These are phyloP conservation scores for Bimuria novae-zelandiae DNA, from an alignment of 2,329 filamentous ascomycete species.

Conservation along the genomic window DNA sequence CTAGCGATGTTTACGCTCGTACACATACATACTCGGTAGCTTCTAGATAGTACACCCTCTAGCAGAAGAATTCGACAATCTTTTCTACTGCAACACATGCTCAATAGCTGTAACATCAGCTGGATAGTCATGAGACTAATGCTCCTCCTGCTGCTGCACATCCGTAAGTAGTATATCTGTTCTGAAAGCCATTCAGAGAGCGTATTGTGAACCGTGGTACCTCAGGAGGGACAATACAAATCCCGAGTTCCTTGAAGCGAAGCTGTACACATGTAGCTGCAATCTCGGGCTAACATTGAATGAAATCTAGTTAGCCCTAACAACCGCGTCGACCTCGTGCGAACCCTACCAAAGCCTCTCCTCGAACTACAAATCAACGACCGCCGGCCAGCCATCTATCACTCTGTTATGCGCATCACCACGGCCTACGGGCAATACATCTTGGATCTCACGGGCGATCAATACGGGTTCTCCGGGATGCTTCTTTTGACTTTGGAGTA, in stretches of 20 bases:
- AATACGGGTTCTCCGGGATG: neutral
- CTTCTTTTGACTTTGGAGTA: neutral
- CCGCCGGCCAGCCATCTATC: neutral
- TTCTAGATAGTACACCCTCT: no score
- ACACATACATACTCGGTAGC: no score
- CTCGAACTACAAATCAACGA: neutral
- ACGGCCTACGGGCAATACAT: neutral
- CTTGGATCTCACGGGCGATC: conserved; percentile 1
- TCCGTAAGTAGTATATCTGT: neutral
- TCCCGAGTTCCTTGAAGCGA: no score
- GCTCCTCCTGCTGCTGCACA: neutral
- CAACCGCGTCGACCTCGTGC: neutral
- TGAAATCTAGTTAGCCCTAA: neutral
- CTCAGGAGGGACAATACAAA: no score
- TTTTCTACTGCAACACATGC: neutral
- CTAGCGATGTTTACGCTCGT: no score
- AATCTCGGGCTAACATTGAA: neutral
- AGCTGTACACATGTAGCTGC: no score
- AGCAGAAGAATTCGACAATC: no score
- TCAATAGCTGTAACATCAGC: neutral
- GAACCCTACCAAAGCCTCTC: neutral
- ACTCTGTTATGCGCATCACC: neutral
- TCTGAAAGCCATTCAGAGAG: no score
- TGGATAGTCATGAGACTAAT: neutral
- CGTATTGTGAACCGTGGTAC: no score